Evolutionary conservation across 306 rosid genomes (phyloP), one percentile per base, ranked within the genome.

Genomic region (Arachis stenosperma): DNA sequence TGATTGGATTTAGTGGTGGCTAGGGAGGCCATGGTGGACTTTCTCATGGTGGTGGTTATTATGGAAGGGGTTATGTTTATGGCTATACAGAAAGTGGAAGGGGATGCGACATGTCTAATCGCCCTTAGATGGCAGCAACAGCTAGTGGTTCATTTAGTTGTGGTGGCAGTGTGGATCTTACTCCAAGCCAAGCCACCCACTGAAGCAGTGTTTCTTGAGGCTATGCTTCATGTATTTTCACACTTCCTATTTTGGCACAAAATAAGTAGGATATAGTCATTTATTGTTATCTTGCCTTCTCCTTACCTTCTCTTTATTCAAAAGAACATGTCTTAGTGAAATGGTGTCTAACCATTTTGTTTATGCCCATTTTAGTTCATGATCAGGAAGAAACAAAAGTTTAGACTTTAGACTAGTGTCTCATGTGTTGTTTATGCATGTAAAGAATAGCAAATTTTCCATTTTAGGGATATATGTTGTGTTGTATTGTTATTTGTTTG

Each of bases 1-100:
- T 17, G 17, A 17, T 17, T 17, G 17, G 17, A 17, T 17, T 17
- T 17, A 17, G 87, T 15, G 96, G 98, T 69, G 92, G 98, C 42
- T 81, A 90, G 44, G 92, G 96, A 2, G 93, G 96, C 17, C 94
- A 89, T 40, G 92, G 98, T 53, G 96, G 98, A 4, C 92, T 84
- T 52, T 60, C 7, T 17, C 89, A 90, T 22, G 97, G 98, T 64
- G 96, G 97, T 71, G 96, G 97, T 71, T 93, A 86, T 72, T 81
- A 93, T 77, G 90, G 90, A 71, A 84, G 94, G 72, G 89, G 89
- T 0, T 87, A 88, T 64, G 83, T 92, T 76, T 87, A 88, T 64
- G 83, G 93, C 76, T 83, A 80, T 53, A 47, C 37, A 13, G 96
- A 92, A 47, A 86, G 98, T 81, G 96, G 92, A 57, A 87, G 97